Conservation (phyloP, 2,329 filamentous ascomycete genomes). For the Fusarium palustre region DNA sequence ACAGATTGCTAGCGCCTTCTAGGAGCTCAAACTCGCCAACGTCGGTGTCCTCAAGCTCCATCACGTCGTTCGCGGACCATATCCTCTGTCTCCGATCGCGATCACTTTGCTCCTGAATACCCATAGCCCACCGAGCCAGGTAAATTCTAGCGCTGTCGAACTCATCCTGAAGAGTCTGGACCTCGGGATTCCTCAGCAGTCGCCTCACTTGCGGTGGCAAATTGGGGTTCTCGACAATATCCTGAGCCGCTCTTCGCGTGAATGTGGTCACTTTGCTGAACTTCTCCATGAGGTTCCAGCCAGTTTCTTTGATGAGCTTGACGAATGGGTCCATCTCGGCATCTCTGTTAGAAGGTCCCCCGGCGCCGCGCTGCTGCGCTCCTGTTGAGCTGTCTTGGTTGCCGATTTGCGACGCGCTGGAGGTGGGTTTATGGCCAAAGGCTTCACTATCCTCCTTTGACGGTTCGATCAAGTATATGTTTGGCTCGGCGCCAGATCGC, state of each 20-base stretch:
- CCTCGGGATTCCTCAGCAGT: conserved; percentile 89
- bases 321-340: conserved; percentile 91
- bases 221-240: conserved; percentile 90
- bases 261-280: conserved; percentile 98
- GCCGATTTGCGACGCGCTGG: conserved; percentile 44
- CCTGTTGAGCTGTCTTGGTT: conserved; percentile 51
- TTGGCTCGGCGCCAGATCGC: conserved; percentile 85
- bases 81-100: conserved; percentile 85
- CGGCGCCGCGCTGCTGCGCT: conserved; percentile 47
- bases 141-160: conserved; percentile 97
- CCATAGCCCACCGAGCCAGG: conserved; percentile 97
- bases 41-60: conserved; percentile 93
- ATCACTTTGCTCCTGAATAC: conserved; percentile 96
- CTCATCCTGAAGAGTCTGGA: conserved; percentile 94
- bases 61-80: conserved; percentile 91
- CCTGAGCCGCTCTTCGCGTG: conserved; percentile 89
- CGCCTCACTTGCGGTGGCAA: conserved; percentile 88
- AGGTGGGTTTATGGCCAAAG: conserved; percentile 75
- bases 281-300: conserved; percentile 97
- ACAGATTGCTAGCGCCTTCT: conserved; percentile 80
- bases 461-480: conserved; percentile 91
- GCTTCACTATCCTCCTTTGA: conserved; percentile 83
- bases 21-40: conserved; percentile 97
- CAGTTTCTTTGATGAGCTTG: conserved; percentile 92
- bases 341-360: conserved; percentile 63